Conservation (phyloP, 352 stramenopile species). For the Elongisporangium prolatum region DNA sequence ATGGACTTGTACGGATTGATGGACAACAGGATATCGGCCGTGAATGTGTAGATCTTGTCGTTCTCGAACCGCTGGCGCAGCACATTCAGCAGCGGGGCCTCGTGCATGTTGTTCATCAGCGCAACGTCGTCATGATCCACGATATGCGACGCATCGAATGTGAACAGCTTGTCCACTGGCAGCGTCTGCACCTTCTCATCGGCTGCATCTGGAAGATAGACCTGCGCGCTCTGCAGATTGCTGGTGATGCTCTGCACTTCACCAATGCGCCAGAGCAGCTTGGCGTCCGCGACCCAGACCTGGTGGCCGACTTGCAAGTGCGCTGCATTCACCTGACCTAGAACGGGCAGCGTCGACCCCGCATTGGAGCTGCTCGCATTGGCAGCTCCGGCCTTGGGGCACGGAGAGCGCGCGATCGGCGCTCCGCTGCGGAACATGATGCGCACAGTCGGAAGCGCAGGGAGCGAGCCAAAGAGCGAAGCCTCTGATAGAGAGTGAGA, state of each 20-base stretch:
- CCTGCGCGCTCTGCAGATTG: constrained; percentile 42
- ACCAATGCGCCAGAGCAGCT: constrained; percentile 75
- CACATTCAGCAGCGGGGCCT: constrained; percentile 75
- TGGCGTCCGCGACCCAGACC: constrained; percentile 74
- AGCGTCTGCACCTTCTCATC: constrained; percentile 62
- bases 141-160: constrained; percentile 81
- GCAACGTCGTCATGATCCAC: constrained; percentile 83
- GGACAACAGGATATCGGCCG: constrained; percentile 75
- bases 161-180: constrained; percentile 48
- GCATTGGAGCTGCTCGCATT: not conserved
- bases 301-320: constrained; percentile 49
- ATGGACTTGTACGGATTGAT: constrained; percentile 88
- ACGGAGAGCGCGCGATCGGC: not conserved
- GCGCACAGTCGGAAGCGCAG: not conserved
- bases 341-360: constrained; percentile 7
- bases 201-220: constrained; percentile 54
- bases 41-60: constrained; percentile 87
- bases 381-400: not conserved
- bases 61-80: constrained; percentile 73
- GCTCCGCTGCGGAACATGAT: not conserved
- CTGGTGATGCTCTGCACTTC: constrained; percentile 50
- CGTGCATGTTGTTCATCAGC: constrained; percentile 90
- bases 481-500: not conserved
- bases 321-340: constrained; percentile 45
- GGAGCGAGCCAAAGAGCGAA: not conserved